phyloP scores from a whole-genome alignment of 345 rosid species.

The Populus alba region DNA sequence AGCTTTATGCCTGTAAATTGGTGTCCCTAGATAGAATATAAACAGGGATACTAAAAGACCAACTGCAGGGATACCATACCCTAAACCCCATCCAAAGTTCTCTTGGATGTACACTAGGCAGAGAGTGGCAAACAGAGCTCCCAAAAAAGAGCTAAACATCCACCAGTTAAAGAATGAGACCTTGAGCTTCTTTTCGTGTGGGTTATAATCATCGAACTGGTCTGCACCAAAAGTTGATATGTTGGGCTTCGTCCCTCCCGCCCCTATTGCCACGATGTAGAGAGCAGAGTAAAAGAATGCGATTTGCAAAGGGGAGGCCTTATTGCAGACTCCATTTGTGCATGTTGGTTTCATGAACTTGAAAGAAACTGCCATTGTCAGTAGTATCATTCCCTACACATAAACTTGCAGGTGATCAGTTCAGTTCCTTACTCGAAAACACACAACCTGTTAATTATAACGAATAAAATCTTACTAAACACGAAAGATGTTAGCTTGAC shows the following conservation, averaged over 20 bases:
- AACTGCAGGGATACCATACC: slow-evolving; percentile 75
- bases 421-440: not conserved
- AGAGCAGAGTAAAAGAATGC: slow-evolving; percentile 70
- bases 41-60: slow-evolving; percentile 66
- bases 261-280: slow-evolving; percentile 73
- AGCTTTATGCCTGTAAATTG: slow-evolving; percentile 73
- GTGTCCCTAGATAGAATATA: slow-evolving; percentile 77
- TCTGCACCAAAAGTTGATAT: slow-evolving; percentile 94
- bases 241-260: slow-evolving; percentile 92
- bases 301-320: slow-evolving; percentile 62
- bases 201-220: slow-evolving; percentile 74
- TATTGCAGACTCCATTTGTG: slow-evolving; percentile 61
- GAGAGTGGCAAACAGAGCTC: slow-evolving; percentile 68
- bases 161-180: slow-evolving; percentile 95
- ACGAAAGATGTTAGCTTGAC: no score
- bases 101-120: slow-evolving; percentile 90
- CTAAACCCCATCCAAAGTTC: slow-evolving; percentile 84
- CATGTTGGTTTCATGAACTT: slow-evolving; percentile 64
- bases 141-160: slow-evolving; percentile 87
- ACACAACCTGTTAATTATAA: no score
- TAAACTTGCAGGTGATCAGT: not conserved
- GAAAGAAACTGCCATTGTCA: slow-evolving; percentile 71
- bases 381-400: slow-evolving; percentile 74
- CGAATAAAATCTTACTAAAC: no score
- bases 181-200: slow-evolving; percentile 58